Conservation (phyloP, 2,329 filamentous ascomycete genomes). For the Nothophaeocryptopus gaeumannii region DNA sequence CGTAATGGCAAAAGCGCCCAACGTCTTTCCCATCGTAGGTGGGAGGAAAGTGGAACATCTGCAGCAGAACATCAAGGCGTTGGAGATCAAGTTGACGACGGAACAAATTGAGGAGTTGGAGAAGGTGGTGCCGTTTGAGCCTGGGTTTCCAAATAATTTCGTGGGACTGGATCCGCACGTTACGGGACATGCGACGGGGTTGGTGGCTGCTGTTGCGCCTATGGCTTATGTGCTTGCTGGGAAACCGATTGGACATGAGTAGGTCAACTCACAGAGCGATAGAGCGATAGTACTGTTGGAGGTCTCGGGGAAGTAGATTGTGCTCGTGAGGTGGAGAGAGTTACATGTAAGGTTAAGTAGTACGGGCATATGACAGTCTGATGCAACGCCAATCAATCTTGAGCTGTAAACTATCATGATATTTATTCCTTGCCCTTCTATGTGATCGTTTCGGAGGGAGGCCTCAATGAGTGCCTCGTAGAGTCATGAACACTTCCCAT, state of each 20-base stretch:
- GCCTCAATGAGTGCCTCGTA: not conserved
- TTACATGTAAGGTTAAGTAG: no score
- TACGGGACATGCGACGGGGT: conserved; percentile 24
- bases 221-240: conserved; percentile 28
- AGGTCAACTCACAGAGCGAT: not conserved
- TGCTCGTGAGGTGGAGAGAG: not conserved
- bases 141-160: conserved; percentile 66
- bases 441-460: no score
- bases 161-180: conserved; percentile 40
- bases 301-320: not conserved
- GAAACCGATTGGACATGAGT: conserved; percentile 36
- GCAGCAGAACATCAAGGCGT: conserved; percentile 65
- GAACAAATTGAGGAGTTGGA: conserved; percentile 68
- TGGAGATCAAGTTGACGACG: conserved; percentile 57
- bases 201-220: conserved; percentile 29
- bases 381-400: no score
- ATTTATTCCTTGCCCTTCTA: no score
- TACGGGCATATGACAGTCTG: no score
- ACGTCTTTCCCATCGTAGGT: conserved; percentile 62
- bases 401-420: no score
- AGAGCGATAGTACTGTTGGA: no score
- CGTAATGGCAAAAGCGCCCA: conserved; percentile 61
- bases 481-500: not conserved
- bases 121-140: conserved; percentile 57
- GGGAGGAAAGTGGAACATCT: conserved; percentile 68